These are phyloP conservation scores for Parsonsia alboflavescens DNA, from an alignment of 257 asterid species.

Conservation along the genomic window DNA sequence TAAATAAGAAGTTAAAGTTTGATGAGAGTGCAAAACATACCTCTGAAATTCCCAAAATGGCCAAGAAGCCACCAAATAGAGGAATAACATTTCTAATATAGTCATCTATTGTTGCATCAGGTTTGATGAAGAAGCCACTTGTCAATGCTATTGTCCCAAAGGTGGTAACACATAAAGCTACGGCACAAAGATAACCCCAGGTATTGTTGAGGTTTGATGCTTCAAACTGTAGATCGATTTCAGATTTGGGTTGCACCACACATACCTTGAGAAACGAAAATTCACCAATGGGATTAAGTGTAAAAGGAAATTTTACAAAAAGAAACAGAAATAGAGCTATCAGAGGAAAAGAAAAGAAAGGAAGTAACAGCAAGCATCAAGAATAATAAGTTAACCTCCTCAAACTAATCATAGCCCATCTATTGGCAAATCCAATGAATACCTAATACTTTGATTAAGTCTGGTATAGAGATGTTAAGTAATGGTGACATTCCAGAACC, in stretches of 20 bases:
- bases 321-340: slow-evolving; percentile 3
- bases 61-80: slow-evolving; percentile 84
- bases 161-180: slow-evolving; percentile 63
- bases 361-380: not conserved
- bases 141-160: slow-evolving; percentile 80
- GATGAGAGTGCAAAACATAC: slow-evolving; percentile 31
- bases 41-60: slow-evolving; percentile 88
- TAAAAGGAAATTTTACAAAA: slow-evolving; percentile 3
- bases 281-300: not conserved
- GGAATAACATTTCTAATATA: slow-evolving; percentile 61
- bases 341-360: not conserved
- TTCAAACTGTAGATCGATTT: slow-evolving; percentile 84
- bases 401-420: not conserved
- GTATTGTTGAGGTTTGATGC: slow-evolving; percentile 56
- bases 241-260: slow-evolving; percentile 86
- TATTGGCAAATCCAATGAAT: not conserved
- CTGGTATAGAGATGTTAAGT: not conserved
- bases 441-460: not conserved
- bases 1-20: not conserved
- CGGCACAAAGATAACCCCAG: slow-evolving; percentile 76
- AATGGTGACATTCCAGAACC: not conserved
- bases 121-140: slow-evolving; percentile 84
- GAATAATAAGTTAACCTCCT: slow-evolving; percentile 1
- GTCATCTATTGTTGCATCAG: slow-evolving; percentile 71
- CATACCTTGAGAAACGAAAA: slow-evolving; percentile 53